phyloP scores from a whole-genome alignment of 1,284 basidiomycete species.

The Heterobasidion occidentale region DNA sequence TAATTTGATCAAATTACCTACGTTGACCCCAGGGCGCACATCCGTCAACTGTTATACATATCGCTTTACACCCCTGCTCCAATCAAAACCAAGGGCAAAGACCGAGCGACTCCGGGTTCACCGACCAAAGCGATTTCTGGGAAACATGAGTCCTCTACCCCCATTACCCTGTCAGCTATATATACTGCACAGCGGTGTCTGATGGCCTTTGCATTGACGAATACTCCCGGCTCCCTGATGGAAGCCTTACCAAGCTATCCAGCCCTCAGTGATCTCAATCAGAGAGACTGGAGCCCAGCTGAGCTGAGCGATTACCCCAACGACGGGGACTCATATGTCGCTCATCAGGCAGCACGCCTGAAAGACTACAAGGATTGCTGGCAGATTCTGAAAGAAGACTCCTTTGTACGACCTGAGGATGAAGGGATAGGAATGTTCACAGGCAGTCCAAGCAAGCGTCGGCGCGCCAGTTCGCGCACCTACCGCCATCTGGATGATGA shows the following conservation, averaged over 20 bases:
- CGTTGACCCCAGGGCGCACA: slow-evolving; percentile 36
- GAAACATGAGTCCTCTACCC: slow-evolving; percentile 32
- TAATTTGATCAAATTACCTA: slow-evolving; percentile 1
- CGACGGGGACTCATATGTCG: slow-evolving; percentile 48
- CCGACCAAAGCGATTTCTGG: slow-evolving; percentile 9
- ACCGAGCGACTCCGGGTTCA: slow-evolving; percentile 17
- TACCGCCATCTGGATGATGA: slow-evolving; percentile 18
- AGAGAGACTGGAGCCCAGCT: background rate
- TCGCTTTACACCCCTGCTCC: slow-evolving; percentile 47
- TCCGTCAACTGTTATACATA: slow-evolving; percentile 62
- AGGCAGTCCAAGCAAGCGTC: slow-evolving; percentile 9
- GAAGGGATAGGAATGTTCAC: slow-evolving; percentile 3
- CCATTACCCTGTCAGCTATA: slow-evolving; percentile 30
- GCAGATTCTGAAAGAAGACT: slow-evolving; percentile 48
- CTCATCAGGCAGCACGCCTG: slow-evolving; percentile 43
- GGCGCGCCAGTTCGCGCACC: slow-evolving; percentile 2
- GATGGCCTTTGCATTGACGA: slow-evolving; percentile 46
- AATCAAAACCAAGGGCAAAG: slow-evolving; percentile 17
- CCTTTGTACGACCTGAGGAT: slow-evolving; percentile 29
- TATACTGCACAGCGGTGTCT: slow-evolving; percentile 45
- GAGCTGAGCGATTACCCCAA: slow-evolving; percentile 19
- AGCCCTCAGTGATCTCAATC: slow-evolving; percentile 4
- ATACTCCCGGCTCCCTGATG: slow-evolving; percentile 43
- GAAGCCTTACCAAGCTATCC: slow-evolving; percentile 47
- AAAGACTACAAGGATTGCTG: slow-evolving; percentile 49